Evolutionary conservation across 164 flowering plant species (phyloP), one percentile per base, ranked within the genome.

Genomic region (Chimonanthus salicifolius): DNA sequence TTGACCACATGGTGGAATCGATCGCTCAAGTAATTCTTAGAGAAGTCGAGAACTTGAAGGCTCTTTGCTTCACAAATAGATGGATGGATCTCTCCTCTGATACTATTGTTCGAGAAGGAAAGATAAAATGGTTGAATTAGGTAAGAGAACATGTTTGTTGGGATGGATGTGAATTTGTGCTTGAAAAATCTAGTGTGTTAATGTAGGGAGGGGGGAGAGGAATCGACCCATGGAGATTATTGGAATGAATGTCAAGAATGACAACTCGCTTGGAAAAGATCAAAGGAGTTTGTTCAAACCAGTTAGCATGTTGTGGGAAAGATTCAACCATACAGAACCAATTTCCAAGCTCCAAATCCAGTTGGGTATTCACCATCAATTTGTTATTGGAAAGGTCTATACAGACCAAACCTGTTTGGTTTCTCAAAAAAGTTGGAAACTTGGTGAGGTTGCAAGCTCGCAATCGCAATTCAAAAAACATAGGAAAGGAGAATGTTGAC

Each of bases 381-480:
- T 47, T 78, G 64, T 85, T 87, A 54, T 72, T 6, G 3, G 89
- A 84, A 65, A 88, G 89, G 76, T 85, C 88, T 47, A 86, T 68
- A 46, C 3, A 2, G 7, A 0, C 48, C 45, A 86, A 15, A n/a
- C 16, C 70, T 5, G 75, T 49, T 44, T 83, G 90, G 64, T 76
- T 74, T 48, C 18, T 73, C 69, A 86, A 68, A 71, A 78, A 77
- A 48, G 43, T 81, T 18, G 87, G 88, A 33, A 86, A 78, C 16
- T 0, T 64, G 7, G 3, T 74, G 13, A 85, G 64, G 5, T 78
- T 73, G 80, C 88, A 85, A 18, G 84, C 78, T 62, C 81, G 78
- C 79, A 88, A 72, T 16, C n/a, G n/a, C n/a, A n/a, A n/a, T n/a
- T n/a, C n/a, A n/a, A n/a, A n/a, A n/a, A n/a, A n/a, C n/a, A n/a